phyloP scores from a whole-genome alignment of 768 basidiomycete genomes.

The Tephrocybe sp. region DNA sequence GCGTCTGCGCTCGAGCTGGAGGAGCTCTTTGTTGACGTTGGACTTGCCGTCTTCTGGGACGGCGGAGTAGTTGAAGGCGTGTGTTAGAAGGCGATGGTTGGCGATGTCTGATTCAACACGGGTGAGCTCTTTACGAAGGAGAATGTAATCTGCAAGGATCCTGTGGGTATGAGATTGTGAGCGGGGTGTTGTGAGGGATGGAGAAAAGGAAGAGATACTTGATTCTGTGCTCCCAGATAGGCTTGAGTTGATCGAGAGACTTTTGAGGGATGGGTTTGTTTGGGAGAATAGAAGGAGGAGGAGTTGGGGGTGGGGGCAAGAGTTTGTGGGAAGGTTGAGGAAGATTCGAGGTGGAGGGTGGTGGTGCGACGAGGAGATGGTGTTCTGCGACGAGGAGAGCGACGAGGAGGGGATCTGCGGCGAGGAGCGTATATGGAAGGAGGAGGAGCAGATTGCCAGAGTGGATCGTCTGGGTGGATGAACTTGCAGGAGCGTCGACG shows the following conservation, averaged over 20 bases:
- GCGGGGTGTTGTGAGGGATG: background rate
- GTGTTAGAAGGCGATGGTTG: conserved; percentile 13
- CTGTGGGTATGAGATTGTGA: conserved; percentile 3
- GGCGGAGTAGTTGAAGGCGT: conserved; percentile 9
- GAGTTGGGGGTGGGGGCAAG: conserved; percentile 7
- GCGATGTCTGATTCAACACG: conserved; percentile 20
- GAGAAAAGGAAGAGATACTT: conserved; percentile 1
- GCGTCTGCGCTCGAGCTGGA: conserved; percentile 17
- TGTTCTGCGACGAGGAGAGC: background rate
- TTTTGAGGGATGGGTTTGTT: conserved; percentile 9
- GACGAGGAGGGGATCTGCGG: background rate
- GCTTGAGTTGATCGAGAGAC: too few species aligned
- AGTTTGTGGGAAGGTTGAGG: background rate
- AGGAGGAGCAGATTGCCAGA: conserved; percentile 19
- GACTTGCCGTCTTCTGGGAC: conserved; percentile 17
- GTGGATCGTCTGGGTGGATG: conserved; percentile 26
- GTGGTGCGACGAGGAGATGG: background rate
- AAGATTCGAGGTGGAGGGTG: background rate
- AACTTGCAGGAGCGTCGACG: conserved; percentile 19
- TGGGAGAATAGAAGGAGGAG: conserved; percentile 13
- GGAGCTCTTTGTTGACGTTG: conserved; percentile 14
- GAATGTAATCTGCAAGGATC: conserved; percentile 8
- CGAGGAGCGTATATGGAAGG: background rate
- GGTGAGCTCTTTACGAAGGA: conserved; percentile 10
- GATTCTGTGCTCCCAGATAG: conserved; percentile 25